A percentile compares a stretch with the other conserved stretches of the same genome.
Conservation (phyloP, 371 early-diverging fungal genomes). For the Blakeslea trispora region DNA sequence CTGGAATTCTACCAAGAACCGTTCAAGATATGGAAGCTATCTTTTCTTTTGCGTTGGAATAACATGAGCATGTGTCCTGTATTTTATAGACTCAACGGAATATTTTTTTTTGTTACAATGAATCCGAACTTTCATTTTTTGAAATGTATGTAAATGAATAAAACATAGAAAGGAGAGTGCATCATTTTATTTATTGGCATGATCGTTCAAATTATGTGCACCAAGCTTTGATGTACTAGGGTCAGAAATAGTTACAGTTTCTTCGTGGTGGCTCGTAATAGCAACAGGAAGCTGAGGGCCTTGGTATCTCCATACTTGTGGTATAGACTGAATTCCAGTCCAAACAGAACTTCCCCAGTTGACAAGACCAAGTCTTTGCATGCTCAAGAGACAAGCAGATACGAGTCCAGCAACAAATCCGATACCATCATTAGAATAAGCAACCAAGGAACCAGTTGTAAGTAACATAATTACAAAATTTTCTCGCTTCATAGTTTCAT, state of each 20-base stretch:
- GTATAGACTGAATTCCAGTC: slow-evolving; percentile 8
- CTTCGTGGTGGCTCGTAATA: neutral
- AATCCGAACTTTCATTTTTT: too few relatives aligned
- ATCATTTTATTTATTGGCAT: too few relatives aligned
- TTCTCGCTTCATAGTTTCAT: slow-evolving; percentile 48
- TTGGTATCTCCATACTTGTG: slow-evolving; percentile 14
- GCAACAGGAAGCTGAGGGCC: neutral
- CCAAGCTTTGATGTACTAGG: slow-evolving; percentile 1
- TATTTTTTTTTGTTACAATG: too few relatives aligned
- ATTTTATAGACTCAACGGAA: too few relatives aligned
- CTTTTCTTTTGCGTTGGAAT: slow-evolving; percentile 49
- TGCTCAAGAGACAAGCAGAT: slow-evolving; percentile 44
- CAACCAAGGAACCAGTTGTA: slow-evolving; percentile 70
- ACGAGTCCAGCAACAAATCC: slow-evolving; percentile 75
- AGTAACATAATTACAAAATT: slow-evolving; percentile 70
- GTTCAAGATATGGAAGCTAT: slow-evolving; percentile 80
- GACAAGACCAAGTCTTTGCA: slow-evolving; percentile 41
- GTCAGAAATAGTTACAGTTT: neutral
- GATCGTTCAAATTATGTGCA: neutral
- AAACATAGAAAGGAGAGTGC: too few relatives aligned
- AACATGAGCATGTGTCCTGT: too few relatives aligned
- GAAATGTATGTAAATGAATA: too few relatives aligned
- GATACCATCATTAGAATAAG: slow-evolving; percentile 82
- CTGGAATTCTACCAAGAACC: slow-evolving; percentile 62
- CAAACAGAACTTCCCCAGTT: slow-evolving; percentile 17